Evolutionary conservation across 2,329 filamentous ascomycete species (phyloP), one percentile per base, ranked within the genome.

Genomic region (Rachicladosporium sp.): DNA sequence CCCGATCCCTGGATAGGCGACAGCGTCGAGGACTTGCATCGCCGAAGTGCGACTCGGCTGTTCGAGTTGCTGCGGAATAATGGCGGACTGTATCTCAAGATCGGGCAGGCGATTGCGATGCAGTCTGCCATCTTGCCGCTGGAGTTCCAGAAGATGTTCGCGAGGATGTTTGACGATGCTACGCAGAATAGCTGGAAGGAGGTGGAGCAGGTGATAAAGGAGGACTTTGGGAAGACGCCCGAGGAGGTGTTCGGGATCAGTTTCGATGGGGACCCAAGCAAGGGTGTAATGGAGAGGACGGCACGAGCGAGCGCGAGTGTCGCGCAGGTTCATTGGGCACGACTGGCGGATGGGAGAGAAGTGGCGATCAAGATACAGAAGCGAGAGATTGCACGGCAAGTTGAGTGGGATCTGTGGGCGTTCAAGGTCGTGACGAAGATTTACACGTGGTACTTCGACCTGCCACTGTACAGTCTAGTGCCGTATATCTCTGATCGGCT

Each of bases 291-390:
- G 75, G 78, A 82, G 59, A 78, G 67, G 65, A 84, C 64, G 61
- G 83, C 67, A 58, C 76, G 80, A 44, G 82, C 82, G 1, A 89
- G 82, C 55, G 91, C 91, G 2, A 93, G 85, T 59, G 89, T 98
- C 6, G 91, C 91, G 1, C 91, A 96, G 64, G 91, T 98, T 2
- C 91, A 96, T 59, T 95, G 89, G 87, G 91, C 91, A 6, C 70
- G 80, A 44, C 61, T 96, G 41, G 64, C 76, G 3, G 89, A 96
- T 63, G 91, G 91, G 0, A 72, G 86, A 35, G 88, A 95, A 66
- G 83, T 96, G 13, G 91, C 91, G 2, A 75, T 98, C 57, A 98
- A 98, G 67, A 80, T 98, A 4, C 91, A 98, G 68, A 98, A 96
- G 67, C 75, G 80, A 37, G 89, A 95, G 68, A 96, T 98, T 57